A percentile compares a stretch with the other conserved stretches of the same genome.
Evolutionary conservation across 2,329 filamentous ascomycete genomes (phyloP).

Genomic region (Ascochyta viciae-villosae): DNA sequence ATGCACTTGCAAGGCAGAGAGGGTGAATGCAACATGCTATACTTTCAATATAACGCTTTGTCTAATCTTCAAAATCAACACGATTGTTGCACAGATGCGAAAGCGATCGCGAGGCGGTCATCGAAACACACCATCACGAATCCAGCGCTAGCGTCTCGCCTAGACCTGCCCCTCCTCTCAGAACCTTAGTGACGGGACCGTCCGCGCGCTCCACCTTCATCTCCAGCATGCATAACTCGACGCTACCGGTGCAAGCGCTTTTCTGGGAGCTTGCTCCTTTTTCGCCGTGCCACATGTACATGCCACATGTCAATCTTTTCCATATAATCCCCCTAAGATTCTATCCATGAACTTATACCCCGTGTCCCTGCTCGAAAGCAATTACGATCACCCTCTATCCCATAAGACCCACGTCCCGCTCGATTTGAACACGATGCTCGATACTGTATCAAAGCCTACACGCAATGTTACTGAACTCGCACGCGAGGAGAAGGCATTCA

Average conservation of each 20-base stretch:
- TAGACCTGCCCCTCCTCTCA: conserved; percentile 1
- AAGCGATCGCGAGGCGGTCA: neutral
- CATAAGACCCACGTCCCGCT: conserved; percentile 6
- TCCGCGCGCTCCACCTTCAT: conserved; percentile 15
- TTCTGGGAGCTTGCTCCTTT: conserved; percentile 9
- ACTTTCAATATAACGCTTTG: too few relatives aligned
- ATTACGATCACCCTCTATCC: neutral
- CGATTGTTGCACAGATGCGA: neutral
- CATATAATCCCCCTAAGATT: neutral
- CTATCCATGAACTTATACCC: conserved; percentile 15
- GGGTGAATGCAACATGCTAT: too few relatives aligned
- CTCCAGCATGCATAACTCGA: conserved; percentile 12
- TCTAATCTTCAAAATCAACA: too few relatives aligned
- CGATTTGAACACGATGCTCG: conserved; percentile 18
- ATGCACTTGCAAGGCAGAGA: too few relatives aligned
- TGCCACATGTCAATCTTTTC: conserved; percentile 6
- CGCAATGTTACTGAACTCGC: conserved; percentile 50
- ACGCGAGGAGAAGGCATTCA: conserved; percentile 52
- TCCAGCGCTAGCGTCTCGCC: conserved; percentile 1
- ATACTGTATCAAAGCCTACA: conserved; percentile 41
- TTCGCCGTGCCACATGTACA: conserved; percentile 8
- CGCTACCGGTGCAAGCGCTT: conserved; percentile 7
- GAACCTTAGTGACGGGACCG: conserved; percentile 4
- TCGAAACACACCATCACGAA: conserved; percentile 4
- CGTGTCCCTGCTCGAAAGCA: conserved; percentile 9